Base-by-base conservation (phyloP, 208 protist genomes). In the Wallacemonas sp. region DNA sequence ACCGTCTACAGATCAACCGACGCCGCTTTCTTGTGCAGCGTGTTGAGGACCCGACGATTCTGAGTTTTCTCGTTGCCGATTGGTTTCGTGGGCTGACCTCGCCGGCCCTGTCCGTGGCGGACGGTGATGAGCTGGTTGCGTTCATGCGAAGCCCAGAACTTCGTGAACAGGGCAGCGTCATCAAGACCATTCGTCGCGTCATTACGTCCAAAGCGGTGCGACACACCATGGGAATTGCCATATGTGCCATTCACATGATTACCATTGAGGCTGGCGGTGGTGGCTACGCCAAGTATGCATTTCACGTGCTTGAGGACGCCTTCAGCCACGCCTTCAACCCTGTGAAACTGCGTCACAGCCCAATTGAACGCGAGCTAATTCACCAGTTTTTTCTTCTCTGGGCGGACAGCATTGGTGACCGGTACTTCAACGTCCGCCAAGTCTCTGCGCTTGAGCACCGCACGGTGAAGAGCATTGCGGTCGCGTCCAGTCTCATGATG, bases 301-400 rank as follows among this genome's bases (percentile, higher is more conserved):
- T 90, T 64, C 70, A 75, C 30, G 82, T 80, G 61, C 36, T 92
- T 9, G 81, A 80, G 22, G 80, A 95, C 56, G 60, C 79, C 22
- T 87, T 92, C 62, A 91, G 79, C 27, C 85, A 88, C 63, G 81
- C 83, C 54, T 88, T 90, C 62, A 89, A 84, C 73, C 78, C 88
- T 1, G 77, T 87, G 53, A 90, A 90, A 61, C 67, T 84, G 27
- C 82, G 83, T 31, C 79, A 84, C 62, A 84, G 77, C 46, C 83
- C 87, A 0, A 77, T 82, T 9, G 87, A 93, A 65, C 76, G 84
- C 19, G 82, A 90, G 58, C 72, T 90, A 0, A 79, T 91, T 38
- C 75, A 84, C 55, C 61, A 79, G 27, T 91, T 94, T 60, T 87
- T 93, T 56, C 28, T 80, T n/a, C 70, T 89, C 15, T 91, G 85